Percentiles rank a stretch among this genome's conserved stretches.
Evolutionary conservation across 2,329 filamentous ascomycete genomes (phyloP).

Genomic region (Stagonosporopsis chrysanthemi): DNA sequence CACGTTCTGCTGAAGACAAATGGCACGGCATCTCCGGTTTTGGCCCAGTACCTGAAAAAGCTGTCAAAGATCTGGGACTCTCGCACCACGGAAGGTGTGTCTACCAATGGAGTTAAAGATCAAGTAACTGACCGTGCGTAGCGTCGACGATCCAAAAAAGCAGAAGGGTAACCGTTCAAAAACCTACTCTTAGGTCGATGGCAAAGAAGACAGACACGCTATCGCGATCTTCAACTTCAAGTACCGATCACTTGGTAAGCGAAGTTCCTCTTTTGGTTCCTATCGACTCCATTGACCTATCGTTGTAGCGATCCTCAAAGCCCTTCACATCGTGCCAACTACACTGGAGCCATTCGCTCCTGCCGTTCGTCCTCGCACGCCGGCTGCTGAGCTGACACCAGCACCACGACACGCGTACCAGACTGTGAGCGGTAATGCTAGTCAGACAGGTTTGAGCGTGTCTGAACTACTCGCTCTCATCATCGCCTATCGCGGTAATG

Average conservation of each 20-base stretch:
- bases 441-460: neutral
- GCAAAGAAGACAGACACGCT: neutral
- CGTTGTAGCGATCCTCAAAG: neutral
- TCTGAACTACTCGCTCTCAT: neutral
- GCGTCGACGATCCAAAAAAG: neutral
- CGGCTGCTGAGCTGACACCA: neutral
- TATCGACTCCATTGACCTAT: neutral
- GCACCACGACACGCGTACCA: neutral
- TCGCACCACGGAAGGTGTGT: conserved; percentile 1
- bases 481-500: neutral
- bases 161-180: neutral
- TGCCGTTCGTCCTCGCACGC: neutral
- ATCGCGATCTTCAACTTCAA: conserved; percentile 1
- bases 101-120: neutral
- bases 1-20: neutral
- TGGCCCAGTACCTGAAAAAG: neutral
- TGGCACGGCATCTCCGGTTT: neutral
- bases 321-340: neutral
- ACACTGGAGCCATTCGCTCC: neutral
- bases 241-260: neutral
- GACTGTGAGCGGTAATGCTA: neutral
- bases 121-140: neutral
- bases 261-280: neutral
- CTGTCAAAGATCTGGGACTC: neutral
- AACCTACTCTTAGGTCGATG: neutral